Percentiles rank a stretch among this genome's conserved stretches.
Conservation (phyloP, 495 filamentous ascomycete genomes). For the Evernia prunastri region DNA sequence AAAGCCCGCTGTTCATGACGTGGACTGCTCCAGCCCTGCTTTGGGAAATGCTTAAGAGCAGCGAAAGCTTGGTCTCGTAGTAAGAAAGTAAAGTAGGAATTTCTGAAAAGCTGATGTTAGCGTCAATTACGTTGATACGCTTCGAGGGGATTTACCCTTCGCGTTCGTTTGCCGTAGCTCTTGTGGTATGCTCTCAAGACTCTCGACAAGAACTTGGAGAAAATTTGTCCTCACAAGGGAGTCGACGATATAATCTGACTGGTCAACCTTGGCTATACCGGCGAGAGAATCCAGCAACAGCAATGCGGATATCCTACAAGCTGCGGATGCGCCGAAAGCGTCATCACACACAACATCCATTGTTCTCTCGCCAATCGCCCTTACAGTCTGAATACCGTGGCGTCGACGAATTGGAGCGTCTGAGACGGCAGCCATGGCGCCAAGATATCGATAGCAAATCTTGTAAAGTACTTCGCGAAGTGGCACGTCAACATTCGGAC, state of each 20-base stretch:
- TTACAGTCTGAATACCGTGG: constrained; percentile 69
- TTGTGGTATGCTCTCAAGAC: constrained; percentile 60
- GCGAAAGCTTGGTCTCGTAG: constrained; percentile 67
- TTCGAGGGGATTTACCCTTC: constrained; percentile 38
- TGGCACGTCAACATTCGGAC: constrained; percentile 58
- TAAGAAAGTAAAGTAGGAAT: constrained; percentile 52
- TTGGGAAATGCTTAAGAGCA: constrained; percentile 79
- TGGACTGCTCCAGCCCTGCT: constrained; percentile 71
- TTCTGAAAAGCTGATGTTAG: constrained; percentile 34
- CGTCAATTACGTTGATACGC: constrained; percentile 7
- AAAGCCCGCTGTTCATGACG: constrained; percentile 82
- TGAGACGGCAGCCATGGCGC: constrained; percentile 53
- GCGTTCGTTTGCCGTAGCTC: constrained; percentile 53
- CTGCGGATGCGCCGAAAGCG: constrained; percentile 74
- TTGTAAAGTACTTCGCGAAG: constrained; percentile 80
- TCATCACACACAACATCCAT: constrained; percentile 89
- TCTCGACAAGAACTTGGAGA: constrained; percentile 79
- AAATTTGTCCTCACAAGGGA: constrained; percentile 80
- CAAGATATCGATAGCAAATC: constrained; percentile 78
- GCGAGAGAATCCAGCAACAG: constrained; percentile 68
- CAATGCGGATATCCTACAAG: constrained; percentile 74
- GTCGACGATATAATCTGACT: constrained; percentile 66
- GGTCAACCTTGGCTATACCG: constrained; percentile 55
- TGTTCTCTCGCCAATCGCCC: constrained; percentile 65
- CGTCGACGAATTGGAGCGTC: constrained; percentile 40